Evolutionary conservation across 768 basidiomycete genomes (phyloP), one percentile per base, ranked within the genome.

Genomic region (Thelephora ganbajun): DNA sequence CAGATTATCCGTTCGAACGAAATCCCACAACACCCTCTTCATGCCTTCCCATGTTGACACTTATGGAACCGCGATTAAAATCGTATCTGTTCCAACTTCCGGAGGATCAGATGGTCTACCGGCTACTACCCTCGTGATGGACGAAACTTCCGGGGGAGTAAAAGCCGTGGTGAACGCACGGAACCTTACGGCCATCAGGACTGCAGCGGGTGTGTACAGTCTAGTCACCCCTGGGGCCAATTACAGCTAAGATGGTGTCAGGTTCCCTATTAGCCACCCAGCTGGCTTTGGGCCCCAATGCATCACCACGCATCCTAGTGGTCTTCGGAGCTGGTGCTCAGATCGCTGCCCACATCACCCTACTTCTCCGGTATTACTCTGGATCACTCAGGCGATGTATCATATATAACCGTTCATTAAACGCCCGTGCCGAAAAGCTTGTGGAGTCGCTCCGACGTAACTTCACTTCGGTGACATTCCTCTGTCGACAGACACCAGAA

Each of bases 111-210:
- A 16, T 59, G 90, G 91, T 0, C 58, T 94, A 16, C 84, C 89
- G 5, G 89, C 72, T 0, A 80, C 79, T 0, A 93, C 85, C 0
- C 59, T 90, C 36, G 71, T 92, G 2, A 56, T 94, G 9, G 79
- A 92, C 56, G 83, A 88, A 52, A 54, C 50, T 1, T 79, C 74
- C 0, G 90, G 90, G 1, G 64, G 66, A 0, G 72, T 80, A n/a
- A 80, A 72, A 51, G 88, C 83, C 0, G 64, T 93, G 33, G 63
- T 94, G 16, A 93, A 93, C 57, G 83, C 90, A 1, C 67, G 80
- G 23, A 70, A 69, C 35, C 63, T 93, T 55, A 93, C 91, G 1
- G 83, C 89, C 5, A 62, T 90, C 26, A 63, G 91, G 37, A 94
- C 84, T 48, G 88, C 88, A 45, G 84, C 84, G 52, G 84, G 88